Evolutionary conservation across 73 alveolate species (phyloP), one percentile per base, ranked within the genome.

Genomic region (Vitrella brassicaformis): DNA sequence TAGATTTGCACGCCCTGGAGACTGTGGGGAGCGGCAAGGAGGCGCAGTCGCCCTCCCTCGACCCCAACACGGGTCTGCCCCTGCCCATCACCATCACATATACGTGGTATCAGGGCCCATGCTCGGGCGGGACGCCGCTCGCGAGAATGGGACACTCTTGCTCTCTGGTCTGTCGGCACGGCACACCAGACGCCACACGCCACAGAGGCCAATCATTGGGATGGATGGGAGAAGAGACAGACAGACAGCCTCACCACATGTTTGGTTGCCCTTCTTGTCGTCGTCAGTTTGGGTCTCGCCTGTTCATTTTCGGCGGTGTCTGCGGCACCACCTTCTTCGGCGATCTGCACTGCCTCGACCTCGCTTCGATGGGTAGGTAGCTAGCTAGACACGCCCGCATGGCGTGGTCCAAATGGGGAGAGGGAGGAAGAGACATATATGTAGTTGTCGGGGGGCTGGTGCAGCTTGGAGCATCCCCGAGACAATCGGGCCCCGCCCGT

Each of bases 221-320:
- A n/a, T n/a, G n/a, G n/a, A n/a, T n/a, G 22, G 56, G 4, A 8
- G 56, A 39, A 39, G 56, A 39, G 14, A 39, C 22, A 39, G 56
- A 14, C 56, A 39, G 14, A 39, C 22, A 39, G 14, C 4, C 56
- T 4, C 14, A 8, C 22, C 4, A 14, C 22, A 39, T 39, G 56
- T 4, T 4, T 14, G 14, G 4, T 39, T 39, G 4, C 56, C 56
- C 14, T 39, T 39, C 14, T n/a, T n/a, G n/a, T n/a, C n/a, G n/a
- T n/a, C n/a, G 90, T 67, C 82, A 94, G 71, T 92, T 90, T 30
- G 96, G 97, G 28, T 88, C 98, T 32, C 94, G 94, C 84, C 87
- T 95, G 97, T 92, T 90, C 84, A 88, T 95, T 46, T 95, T 95
- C 72, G 99, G 99, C 31, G 99, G 99, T 19, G 92, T 97, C 98